Conservation (phyloP, 2,329 filamentous ascomycete species). For the Aspergillus vadensis region DNA sequence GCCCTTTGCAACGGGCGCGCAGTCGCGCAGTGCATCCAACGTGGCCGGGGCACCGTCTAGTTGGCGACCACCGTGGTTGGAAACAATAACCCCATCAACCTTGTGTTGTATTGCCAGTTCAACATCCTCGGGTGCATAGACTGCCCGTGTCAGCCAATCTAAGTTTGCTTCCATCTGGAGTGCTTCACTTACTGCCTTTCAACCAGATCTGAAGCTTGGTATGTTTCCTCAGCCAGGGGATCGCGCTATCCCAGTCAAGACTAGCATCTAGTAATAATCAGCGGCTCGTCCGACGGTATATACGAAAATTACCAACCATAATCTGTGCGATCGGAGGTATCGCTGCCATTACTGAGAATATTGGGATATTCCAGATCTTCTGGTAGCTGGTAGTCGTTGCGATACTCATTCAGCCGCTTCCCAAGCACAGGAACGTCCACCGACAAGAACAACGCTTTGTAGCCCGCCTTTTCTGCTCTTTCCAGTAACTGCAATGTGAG, state of each 20-base stretch:
- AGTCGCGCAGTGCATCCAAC: constrained; percentile 37
- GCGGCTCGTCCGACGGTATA: not conserved
- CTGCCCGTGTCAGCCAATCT: constrained; percentile 5
- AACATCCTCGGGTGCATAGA: constrained; percentile 39
- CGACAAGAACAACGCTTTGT: constrained; percentile 57
- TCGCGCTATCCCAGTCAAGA: constrained; percentile 53
- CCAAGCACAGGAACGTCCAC: constrained; percentile 59
- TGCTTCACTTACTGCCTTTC: constrained; percentile 28
- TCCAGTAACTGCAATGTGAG: constrained; percentile 46
- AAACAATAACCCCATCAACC: constrained; percentile 41
- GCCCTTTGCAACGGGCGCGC: constrained; percentile 30
- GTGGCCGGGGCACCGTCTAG: constrained; percentile 43
- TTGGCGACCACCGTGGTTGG: constrained; percentile 44
- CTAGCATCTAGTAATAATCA: constrained; percentile 35
- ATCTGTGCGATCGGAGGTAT: constrained; percentile 28
- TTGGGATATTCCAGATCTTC: constrained; percentile 49
- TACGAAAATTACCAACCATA: constrained; percentile 26
- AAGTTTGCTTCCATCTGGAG: not conserved
- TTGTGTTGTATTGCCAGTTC: constrained; percentile 38
- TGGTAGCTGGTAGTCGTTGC: constrained; percentile 55
- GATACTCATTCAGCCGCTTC: constrained; percentile 55
- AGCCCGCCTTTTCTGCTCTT: constrained; percentile 51
- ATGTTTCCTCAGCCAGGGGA: constrained; percentile 52
- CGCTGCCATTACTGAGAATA: constrained; percentile 34
- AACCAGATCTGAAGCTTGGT: constrained; percentile 50